Evolutionary conservation across 805 yeast genomes (phyloP).

Genomic region (Monosporozyma unispora): DNA sequence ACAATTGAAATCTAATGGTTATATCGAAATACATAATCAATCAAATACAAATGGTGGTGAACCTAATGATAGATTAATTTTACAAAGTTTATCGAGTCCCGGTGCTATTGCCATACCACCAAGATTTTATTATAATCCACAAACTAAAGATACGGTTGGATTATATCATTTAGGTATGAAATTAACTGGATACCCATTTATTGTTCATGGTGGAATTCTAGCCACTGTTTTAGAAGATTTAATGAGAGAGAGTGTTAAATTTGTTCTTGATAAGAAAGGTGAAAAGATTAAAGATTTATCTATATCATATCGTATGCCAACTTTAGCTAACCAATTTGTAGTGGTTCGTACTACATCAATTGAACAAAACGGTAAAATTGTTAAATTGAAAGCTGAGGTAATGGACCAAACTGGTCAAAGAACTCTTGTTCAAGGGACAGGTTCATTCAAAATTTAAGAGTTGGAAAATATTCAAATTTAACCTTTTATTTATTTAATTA

Average conservation of each 20-base stretch:
- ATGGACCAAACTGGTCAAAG: conserved; percentile 42
- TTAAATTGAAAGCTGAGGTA: conserved; percentile 39
- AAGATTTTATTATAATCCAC: conserved; percentile 49
- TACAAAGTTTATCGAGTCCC: conserved; percentile 48
- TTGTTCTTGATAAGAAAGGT: conserved; percentile 26
- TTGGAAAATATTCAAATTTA: too few relatives aligned
- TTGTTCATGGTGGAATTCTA: conserved; percentile 82
- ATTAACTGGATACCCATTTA: conserved; percentile 77
- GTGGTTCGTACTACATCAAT: conserved; percentile 46
- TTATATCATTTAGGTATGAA: conserved; percentile 70
- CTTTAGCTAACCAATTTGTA: conserved; percentile 69
- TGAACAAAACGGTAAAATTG: conserved; percentile 27
- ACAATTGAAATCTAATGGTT: conserved; percentile 34
- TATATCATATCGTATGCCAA: conserved; percentile 55
- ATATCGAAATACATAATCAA: conserved; percentile 33
- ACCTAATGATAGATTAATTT: conserved; percentile 30
- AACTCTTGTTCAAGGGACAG: conserved; percentile 48
- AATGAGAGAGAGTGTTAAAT: conserved; percentile 44
- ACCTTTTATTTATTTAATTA: too few relatives aligned
- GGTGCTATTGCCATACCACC: conserved; percentile 79
- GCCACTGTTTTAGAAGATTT: conserved; percentile 76
- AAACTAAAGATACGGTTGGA: conserved; percentile 50
- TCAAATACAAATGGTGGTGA: conserved; percentile 9
- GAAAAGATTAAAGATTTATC: conserved; percentile 34
- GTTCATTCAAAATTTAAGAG: conserved; percentile 29